phyloP scores from a whole-genome alignment of 2,329 filamentous ascomycete species.

The Pseudogymnoascus sp. region DNA sequence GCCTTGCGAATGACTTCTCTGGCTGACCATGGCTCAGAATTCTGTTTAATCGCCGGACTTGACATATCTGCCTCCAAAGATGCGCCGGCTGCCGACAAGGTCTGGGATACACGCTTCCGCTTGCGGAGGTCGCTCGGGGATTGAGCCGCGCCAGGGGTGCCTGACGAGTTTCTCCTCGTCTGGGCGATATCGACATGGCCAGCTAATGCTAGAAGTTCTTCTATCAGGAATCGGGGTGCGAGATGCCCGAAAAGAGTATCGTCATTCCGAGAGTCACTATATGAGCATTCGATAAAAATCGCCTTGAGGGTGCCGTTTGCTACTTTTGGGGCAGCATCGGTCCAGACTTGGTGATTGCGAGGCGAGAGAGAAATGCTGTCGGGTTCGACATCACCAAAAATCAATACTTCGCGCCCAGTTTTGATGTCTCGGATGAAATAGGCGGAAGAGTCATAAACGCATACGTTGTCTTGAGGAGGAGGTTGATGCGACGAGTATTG shows the following conservation, averaged over 20 bases:
- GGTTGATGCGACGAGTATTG: not conserved
- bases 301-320: conserved; percentile 61
- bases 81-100: conserved; percentile 13
- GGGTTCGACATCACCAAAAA: conserved; percentile 94
- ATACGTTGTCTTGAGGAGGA: conserved; percentile 38
- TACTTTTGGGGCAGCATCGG: conserved; percentile 80
- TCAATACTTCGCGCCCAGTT: conserved; percentile 69
- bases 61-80: conserved; percentile 14
- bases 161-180: conserved; percentile 6
- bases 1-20: not conserved
- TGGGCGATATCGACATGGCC: conserved; percentile 18
- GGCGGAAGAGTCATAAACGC: conserved; percentile 79
- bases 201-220: conserved; percentile 68
- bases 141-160: not conserved
- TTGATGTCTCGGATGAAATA: conserved; percentile 79
- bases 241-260: conserved; percentile 81
- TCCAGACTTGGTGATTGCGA: conserved; percentile 76
- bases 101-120: conserved; percentile 46
- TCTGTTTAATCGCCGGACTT: not conserved
- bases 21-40: not conserved
- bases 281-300: conserved; percentile 95
- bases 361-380: conserved; percentile 76
- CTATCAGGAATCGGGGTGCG: conserved; percentile 70
- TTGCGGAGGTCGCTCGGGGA: conserved; percentile 33
- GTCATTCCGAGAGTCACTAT: conserved; percentile 69